These are phyloP conservation scores for Aspergillus diversus DNA, from an alignment of 495 filamentous ascomycete genomes.

Conservation along the genomic window DNA sequence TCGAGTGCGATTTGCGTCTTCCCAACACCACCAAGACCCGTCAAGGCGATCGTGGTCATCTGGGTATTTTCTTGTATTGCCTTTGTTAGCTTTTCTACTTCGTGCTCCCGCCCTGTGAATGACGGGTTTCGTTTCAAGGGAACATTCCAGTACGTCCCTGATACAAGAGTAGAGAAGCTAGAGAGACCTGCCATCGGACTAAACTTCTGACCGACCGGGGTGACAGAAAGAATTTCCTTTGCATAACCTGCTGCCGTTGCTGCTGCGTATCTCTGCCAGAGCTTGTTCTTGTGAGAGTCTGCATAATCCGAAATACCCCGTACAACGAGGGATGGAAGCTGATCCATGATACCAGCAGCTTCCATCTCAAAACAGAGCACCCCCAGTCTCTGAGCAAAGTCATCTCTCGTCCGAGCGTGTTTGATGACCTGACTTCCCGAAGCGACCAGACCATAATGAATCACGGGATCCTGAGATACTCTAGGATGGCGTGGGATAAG, in stretches of 20 bases:
- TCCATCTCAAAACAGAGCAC: constrained; percentile 11
- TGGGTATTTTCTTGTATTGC: background rate
- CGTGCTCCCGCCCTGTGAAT: background rate
- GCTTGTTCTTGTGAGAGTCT: constrained; percentile 19
- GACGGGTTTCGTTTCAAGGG: background rate
- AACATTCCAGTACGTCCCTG: background rate
- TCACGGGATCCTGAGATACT: background rate
- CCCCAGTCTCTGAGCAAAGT: background rate
- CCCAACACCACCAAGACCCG: background rate
- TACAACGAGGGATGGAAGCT: constrained; percentile 9
- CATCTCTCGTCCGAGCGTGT: background rate
- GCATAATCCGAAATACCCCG: constrained; percentile 18
- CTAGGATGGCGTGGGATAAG: background rate
- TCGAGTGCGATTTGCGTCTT: background rate
- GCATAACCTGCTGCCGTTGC: constrained; percentile 12
- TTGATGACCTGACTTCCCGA: constrained; percentile 7
- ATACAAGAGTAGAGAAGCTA: background rate
- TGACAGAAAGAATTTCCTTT: constrained; percentile 2
- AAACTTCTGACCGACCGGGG: background rate
- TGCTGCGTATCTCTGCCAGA: constrained; percentile 12
- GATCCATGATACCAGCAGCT: constrained; percentile 8
- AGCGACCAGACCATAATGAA: background rate
- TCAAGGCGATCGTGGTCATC: background rate
- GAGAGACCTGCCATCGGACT: background rate
- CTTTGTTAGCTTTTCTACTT: background rate